Percentiles rank a stretch among this genome's conserved stretches.
These are phyloP conservation scores for Galerina marginata DNA, from an alignment of 768 basidiomycete genomes.

Conservation along the genomic window DNA sequence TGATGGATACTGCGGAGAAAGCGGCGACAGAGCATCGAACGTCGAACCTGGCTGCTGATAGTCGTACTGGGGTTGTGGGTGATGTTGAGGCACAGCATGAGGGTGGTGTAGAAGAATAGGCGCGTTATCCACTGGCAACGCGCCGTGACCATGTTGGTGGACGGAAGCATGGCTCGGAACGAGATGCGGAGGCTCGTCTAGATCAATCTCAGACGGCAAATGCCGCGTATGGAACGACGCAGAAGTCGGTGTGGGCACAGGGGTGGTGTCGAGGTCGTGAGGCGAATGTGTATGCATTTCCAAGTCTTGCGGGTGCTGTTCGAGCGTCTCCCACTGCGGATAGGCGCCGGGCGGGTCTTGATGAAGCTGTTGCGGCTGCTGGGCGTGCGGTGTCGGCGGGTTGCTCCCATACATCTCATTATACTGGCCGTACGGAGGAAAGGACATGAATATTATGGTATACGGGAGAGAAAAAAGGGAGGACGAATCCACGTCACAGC, in stretches of 20 bases:
- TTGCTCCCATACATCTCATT: conserved; percentile 12
- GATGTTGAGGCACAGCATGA: conserved; percentile 18
- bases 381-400: neutral
- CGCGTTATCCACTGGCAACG: conserved; percentile 28
- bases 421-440: conserved; percentile 24
- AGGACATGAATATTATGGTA: conserved; percentile 21
- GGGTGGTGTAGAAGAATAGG: conserved; percentile 38
- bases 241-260: conserved; percentile 30
- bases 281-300: conserved; percentile 35
- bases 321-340: conserved; percentile 47
- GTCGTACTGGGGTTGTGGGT: conserved; percentile 7
- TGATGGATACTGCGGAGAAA: neutral
- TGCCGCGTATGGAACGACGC: conserved; percentile 32
- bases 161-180: conserved; percentile 27
- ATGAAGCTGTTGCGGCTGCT: conserved; percentile 6
- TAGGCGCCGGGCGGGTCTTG: conserved; percentile 15
- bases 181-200: conserved; percentile 35
- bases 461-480: conserved; percentile 5
- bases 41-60: conserved; percentile 14
- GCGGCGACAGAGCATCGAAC: conserved; percentile 9
- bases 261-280: conserved; percentile 26
- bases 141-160: neutral
- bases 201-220: conserved; percentile 25
- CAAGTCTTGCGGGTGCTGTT: conserved; percentile 41
- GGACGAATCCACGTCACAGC: neutral